Evolutionary conservation across 176 grass and related monocot genomes (phyloP).

Genomic region (Rhipidocladum racemiflorum): DNA sequence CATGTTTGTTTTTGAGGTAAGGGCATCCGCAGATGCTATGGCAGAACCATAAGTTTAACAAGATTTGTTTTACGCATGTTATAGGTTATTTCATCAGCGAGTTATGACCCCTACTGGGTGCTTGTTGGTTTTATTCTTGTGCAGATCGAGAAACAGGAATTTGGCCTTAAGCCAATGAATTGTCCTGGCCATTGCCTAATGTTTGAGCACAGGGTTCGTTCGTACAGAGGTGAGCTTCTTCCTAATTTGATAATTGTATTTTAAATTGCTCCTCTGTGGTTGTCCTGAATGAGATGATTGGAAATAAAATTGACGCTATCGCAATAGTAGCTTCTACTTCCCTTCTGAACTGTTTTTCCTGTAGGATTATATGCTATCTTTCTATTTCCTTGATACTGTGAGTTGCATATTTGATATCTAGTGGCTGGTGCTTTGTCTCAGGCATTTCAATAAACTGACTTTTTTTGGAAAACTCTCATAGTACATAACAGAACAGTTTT

Average conservation of each 20-base stretch:
- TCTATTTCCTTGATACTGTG: background rate
- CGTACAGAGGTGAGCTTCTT: conserved; percentile 80
- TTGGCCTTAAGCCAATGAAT: conserved; percentile 99
- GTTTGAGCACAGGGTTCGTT: conserved; percentile 91
- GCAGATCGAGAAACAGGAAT: conserved; percentile 96
- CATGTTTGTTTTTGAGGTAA: conserved; percentile 98
- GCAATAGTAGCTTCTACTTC: background rate
- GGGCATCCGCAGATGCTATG: conserved; percentile 7
- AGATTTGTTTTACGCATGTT: background rate
- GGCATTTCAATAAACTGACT: background rate
- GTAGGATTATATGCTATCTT: background rate
- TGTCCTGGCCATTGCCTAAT: conserved; percentile 98
- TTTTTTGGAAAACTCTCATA: background rate
- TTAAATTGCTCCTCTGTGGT: background rate
- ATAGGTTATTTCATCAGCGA: background rate
- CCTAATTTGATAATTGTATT: conserved; percentile 5
- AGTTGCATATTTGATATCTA: background rate
- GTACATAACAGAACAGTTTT: background rate
- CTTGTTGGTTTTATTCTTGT: conserved; percentile 12
- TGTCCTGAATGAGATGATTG: background rate
- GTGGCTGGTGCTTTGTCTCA: conserved; percentile 3
- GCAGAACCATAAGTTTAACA: background rate
- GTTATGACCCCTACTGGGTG: background rate
- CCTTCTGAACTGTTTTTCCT: background rate
- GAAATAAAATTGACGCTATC: background rate